These are phyloP conservation scores for Pichia inconspicua DNA, from an alignment of 1,139 yeast genomes.

Conservation along the genomic window DNA sequence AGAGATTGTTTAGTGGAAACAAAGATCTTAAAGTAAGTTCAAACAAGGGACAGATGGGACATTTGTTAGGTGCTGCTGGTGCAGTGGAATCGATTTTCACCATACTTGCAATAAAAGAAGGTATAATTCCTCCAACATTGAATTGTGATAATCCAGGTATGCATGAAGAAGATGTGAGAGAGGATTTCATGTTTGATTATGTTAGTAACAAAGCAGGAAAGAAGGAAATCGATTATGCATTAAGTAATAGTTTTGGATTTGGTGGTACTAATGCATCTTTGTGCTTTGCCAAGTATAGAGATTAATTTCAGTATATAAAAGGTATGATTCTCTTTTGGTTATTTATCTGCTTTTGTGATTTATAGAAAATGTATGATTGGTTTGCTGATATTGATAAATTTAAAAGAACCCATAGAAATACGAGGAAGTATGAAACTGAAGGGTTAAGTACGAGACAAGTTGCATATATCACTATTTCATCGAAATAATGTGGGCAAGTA, in stretches of 20 bases:
- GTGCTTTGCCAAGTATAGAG: constrained; percentile 31
- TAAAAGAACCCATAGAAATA: constrained; percentile 49
- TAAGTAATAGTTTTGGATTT: constrained; percentile 92
- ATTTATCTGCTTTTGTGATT: constrained; percentile 11
- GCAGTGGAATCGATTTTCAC: constrained; percentile 87
- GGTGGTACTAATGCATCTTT: constrained; percentile 92
- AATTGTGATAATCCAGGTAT: constrained; percentile 55
- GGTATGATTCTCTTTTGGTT: constrained; percentile 31
- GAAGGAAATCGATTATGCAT: constrained; percentile 32
- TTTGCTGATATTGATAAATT: constrained; percentile 59
- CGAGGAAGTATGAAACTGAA: constrained; percentile 15
- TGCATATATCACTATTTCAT: constrained; percentile 61
- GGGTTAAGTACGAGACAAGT: constrained; percentile 26
- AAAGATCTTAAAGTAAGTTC: constrained; percentile 48
- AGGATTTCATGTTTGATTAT: constrained; percentile 50
- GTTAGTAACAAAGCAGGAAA: constrained; percentile 43
- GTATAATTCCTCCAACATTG: constrained; percentile 69
- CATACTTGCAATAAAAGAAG: constrained; percentile 50
- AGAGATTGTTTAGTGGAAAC: constrained; percentile 37
- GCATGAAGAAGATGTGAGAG: constrained; percentile 32
- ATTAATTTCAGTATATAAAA: constrained; percentile 25
- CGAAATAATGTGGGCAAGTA: constrained; percentile 76
- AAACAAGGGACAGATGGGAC: constrained; percentile 90
- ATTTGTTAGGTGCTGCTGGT: constrained; percentile 92
- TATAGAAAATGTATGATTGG: constrained; percentile 51